These are phyloP conservation scores for Iberis amara DNA, from an alignment of 441 rosid genomes.

Conservation along the genomic window DNA sequence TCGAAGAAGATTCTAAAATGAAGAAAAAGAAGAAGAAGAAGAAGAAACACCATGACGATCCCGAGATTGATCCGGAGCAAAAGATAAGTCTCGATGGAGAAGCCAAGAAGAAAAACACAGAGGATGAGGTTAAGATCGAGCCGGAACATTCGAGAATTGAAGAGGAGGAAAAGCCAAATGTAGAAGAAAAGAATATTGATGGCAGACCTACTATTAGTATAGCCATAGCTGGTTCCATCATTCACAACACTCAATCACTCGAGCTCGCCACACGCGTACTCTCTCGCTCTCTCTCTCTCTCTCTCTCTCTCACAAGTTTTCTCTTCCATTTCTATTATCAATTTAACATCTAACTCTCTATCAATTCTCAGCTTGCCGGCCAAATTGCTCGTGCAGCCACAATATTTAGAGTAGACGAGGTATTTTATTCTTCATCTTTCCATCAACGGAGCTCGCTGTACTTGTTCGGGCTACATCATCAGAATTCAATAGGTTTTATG, in stretches of 20 bases:
- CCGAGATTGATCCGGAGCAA: slow-evolving; percentile 10
- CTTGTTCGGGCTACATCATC: too few relatives aligned
- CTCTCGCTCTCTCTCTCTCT: slow-evolving; percentile 17
- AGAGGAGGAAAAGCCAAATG: slow-evolving; percentile 21
- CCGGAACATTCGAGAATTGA: slow-evolving; percentile 4
- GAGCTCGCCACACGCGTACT: slow-evolving; percentile 91
- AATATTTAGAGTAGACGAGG: slow-evolving; percentile 85
- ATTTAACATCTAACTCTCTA: too few relatives aligned
- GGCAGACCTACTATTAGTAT: slow-evolving; percentile 58
- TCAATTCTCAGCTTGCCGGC: slow-evolving; percentile 61
- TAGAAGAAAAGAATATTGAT: slow-evolving; percentile 10
- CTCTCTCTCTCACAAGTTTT: background rate
- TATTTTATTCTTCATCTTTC: slow-evolving; percentile 15
- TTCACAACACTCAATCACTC: slow-evolving; percentile 85
- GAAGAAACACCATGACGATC: slow-evolving; percentile 18
- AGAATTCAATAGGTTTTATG: background rate
- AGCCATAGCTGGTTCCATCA: slow-evolving; percentile 89
- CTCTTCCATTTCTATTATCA: too few relatives aligned
- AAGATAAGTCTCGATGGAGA: slow-evolving; percentile 20
- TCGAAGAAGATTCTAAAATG: slow-evolving; percentile 12
- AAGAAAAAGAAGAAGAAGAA: slow-evolving; percentile 22
- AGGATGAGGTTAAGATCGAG: slow-evolving; percentile 25
- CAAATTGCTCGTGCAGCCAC: slow-evolving; percentile 92
- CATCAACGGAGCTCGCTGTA: background rate
- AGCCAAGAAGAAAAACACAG: slow-evolving; percentile 23